Evolutionary conservation across 2,329 filamentous ascomycete species (phyloP).

Genomic region (Incumbomyces delicatus): DNA sequence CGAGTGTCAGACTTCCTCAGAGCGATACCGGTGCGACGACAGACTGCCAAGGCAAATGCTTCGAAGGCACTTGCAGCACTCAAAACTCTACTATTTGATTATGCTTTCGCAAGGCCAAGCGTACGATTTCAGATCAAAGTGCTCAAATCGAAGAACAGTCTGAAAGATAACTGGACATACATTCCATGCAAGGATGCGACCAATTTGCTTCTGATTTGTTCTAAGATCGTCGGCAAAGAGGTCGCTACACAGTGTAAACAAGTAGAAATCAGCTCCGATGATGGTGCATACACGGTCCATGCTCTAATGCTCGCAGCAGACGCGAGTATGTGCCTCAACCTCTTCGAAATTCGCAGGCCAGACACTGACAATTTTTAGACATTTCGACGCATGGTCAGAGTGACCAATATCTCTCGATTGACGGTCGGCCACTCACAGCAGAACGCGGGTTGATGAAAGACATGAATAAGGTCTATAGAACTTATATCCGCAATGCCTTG

Average conservation of each 20-base stretch:
- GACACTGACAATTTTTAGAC: constrained; percentile 26
- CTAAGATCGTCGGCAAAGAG: constrained; percentile 47
- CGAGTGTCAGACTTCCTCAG: constrained; percentile 48
- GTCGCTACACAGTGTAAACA: constrained; percentile 40
- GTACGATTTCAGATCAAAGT: constrained; percentile 47
- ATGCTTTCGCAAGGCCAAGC: constrained; percentile 48
- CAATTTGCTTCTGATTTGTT: constrained; percentile 42
- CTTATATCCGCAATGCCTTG: constrained; percentile 31
- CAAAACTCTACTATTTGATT: constrained; percentile 46
- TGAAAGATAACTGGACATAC: constrained; percentile 50
- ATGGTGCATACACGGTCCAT: constrained; percentile 14
- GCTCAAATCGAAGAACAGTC: constrained; percentile 50
- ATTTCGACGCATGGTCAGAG: constrained; percentile 25
- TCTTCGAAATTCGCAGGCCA: background rate
- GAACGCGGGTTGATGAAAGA: constrained; percentile 44
- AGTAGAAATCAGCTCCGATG: constrained; percentile 21
- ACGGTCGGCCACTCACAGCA: constrained; percentile 45
- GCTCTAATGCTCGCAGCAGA: constrained; percentile 15
- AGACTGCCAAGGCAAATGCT: constrained; percentile 43
- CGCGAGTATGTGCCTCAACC: constrained; percentile 1
- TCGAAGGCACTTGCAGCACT: constrained; percentile 42
- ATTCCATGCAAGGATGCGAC: constrained; percentile 39
- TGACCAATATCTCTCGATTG: constrained; percentile 47
- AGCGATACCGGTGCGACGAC: constrained; percentile 49
- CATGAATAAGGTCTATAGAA: constrained; percentile 42